These are phyloP conservation scores for Lepiota subincarnata DNA, from an alignment of 768 basidiomycete genomes.

Conservation along the genomic window DNA sequence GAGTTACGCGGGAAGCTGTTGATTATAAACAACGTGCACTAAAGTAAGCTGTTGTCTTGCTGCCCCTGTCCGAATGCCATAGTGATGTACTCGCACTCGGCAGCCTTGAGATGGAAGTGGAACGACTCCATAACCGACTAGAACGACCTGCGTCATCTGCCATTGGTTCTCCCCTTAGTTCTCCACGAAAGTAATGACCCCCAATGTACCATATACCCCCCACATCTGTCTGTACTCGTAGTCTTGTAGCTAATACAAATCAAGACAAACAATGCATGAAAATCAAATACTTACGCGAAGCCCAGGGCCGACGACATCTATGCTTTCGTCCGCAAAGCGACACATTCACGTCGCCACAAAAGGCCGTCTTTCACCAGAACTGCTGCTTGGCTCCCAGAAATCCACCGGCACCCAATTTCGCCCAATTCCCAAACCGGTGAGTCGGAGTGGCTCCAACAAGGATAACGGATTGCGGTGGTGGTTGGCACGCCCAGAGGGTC, in stretches of 20 bases:
- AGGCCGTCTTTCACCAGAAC: neutral
- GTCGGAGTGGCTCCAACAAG: no score
- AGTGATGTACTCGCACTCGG: neutral
- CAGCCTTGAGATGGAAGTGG: conserved; percentile 26
- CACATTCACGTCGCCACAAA: neutral
- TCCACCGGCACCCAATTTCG: no score
- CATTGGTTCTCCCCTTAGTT: conserved; percentile 4
- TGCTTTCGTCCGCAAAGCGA: neutral
- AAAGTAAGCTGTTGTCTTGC: conserved; percentile 39
- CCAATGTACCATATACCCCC: neutral
- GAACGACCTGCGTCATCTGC: conserved; percentile 16
- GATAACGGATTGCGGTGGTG: neutral
- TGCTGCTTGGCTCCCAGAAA: no score
- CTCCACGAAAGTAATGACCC: conserved; percentile 5
- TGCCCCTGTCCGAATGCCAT: neutral
- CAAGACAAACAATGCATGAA: neutral
- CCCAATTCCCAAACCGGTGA: no score
- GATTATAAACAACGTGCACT: conserved; percentile 71
- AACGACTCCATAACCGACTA: conserved; percentile 21
- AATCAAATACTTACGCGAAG: neutral
- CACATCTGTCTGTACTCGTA: neutral
- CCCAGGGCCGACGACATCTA: neutral
- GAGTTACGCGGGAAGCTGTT: conserved; percentile 71
- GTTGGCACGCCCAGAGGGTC: neutral
- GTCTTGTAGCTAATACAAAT: conserved; percentile 3